Base-by-base conservation (phyloP, 2,329 filamentous ascomycete species). In the Diaporthe citrichinensis region DNA sequence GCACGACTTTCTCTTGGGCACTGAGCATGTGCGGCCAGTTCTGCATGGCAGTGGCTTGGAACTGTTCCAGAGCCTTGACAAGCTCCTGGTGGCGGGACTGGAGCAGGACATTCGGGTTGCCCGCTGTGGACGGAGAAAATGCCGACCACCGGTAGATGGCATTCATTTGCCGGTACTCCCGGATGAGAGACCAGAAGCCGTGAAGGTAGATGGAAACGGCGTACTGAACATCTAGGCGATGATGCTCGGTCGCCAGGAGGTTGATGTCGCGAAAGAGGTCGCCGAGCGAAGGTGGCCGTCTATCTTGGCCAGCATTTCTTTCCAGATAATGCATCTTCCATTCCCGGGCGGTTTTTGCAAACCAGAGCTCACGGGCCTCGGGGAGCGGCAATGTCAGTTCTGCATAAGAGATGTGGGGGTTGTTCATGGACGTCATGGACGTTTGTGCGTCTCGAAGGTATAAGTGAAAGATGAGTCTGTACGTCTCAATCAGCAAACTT, bases 311-410 rank as follows among this genome's bases (percentile, higher is more conserved):
- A 9, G 84, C 79, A 34, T 75, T 53, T 34, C 83, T 76, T 79
- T 85, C 81, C 4, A 93, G 82, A 77, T 91, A 93, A 1, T 88
- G 84, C 10, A 84, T 81, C 80, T 93, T 94, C 93, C 94, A 95
- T 76, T 91, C 89, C 25, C 85, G 80, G 2, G 93, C 92, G 0
- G 88, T 88, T 41, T 88, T 87, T 2, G 93, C 93, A 65, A 90
- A 87, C 93, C 93, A 95, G 2, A 95, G 81, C 17, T 89, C 86
- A 72, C 88, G 87, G 0, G 90, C 85, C 76, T 89, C 90, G 0
- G 93, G 93, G 0, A 95, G 82, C 1, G 92, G 92, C 3, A 94
- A 84, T 5, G 90, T 90, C 67, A 95, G 84, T 79, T 95, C 93
- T 0, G 92, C 88, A 79, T 94, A 95, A 0, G 92, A 93, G 78